Percentiles rank a stretch among this genome's conserved stretches.
These are phyloP conservation scores for Candida boleticola DNA, from an alignment of 805 yeast genomes.

Conservation along the genomic window DNA sequence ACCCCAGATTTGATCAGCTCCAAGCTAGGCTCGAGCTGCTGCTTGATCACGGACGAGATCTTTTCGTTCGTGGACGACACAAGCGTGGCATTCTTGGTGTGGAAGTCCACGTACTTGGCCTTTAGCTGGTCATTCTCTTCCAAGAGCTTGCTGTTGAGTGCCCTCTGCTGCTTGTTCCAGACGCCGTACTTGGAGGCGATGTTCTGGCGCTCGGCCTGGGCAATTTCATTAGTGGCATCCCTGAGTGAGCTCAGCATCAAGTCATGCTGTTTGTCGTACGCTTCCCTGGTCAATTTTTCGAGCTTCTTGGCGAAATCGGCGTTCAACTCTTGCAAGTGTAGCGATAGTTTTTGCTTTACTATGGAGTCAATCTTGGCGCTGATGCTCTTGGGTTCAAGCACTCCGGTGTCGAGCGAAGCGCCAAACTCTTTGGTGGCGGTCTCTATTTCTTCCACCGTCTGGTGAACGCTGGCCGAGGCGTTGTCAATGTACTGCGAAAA, in stretches of 20 bases:
- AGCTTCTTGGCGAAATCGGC: background rate
- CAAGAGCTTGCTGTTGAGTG: background rate
- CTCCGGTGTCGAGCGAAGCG: background rate
- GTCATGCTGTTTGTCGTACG: background rate
- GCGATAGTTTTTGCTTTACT: background rate
- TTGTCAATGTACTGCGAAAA: background rate
- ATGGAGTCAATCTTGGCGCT: background rate
- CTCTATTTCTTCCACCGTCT: background rate
- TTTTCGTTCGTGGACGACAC: background rate
- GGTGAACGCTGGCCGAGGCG: background rate
- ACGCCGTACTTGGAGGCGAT: background rate
- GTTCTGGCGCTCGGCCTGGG: background rate
- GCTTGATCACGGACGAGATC: background rate
- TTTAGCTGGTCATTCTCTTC: background rate
- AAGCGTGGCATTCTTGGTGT: background rate
- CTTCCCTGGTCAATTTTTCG: background rate
- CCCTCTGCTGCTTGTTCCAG: background rate
- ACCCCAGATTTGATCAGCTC: background rate
- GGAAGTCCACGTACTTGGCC: background rate
- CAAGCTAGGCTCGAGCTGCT: background rate
- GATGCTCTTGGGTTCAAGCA: background rate
- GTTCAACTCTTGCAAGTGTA: background rate
- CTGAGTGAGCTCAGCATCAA: background rate
- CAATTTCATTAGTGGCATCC: background rate
- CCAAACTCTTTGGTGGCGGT: background rate